Percentiles rank a stretch among this genome's conserved stretches.
Conservation (phyloP, 352 stramenopile species). For the Globisporangium yorkense region DNA sequence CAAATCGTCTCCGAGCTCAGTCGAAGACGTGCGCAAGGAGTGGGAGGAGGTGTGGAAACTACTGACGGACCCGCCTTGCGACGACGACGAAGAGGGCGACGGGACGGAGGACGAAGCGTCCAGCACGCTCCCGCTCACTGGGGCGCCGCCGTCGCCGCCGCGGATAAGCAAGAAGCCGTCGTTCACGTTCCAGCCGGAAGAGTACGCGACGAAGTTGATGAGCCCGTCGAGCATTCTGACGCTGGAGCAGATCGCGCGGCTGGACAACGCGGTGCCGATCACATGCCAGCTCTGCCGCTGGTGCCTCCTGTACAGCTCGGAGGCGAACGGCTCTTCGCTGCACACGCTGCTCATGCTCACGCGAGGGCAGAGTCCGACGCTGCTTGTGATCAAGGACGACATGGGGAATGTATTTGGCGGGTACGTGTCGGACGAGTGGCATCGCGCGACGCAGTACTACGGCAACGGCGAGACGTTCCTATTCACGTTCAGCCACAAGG, state of each 20-base stretch:
- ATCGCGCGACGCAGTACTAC: slow-evolving; percentile 80
- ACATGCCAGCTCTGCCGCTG: slow-evolving; percentile 78
- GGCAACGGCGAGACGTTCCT: slow-evolving; percentile 85
- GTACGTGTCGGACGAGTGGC: slow-evolving; percentile 77
- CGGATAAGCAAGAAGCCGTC: slow-evolving; percentile 44
- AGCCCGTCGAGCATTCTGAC: slow-evolving; percentile 66
- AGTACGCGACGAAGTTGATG: slow-evolving; percentile 74
- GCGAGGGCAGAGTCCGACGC: slow-evolving; percentile 68
- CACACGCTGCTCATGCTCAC: slow-evolving; percentile 61
- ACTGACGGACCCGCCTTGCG: slow-evolving; percentile 13
- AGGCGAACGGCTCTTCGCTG: slow-evolving; percentile 69
- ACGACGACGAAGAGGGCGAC: slow-evolving; percentile 25
- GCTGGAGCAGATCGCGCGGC: slow-evolving; percentile 53
- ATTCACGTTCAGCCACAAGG: slow-evolving; percentile 70
- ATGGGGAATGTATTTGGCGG: slow-evolving; percentile 77
- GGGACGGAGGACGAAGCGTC: slow-evolving; percentile 25
- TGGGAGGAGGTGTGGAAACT: slow-evolving; percentile 50
- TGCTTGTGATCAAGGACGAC: slow-evolving; percentile 79
- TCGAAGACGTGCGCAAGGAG: slow-evolving; percentile 62
- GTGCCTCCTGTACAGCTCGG: slow-evolving; percentile 77
- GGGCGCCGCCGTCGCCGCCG: slow-evolving; percentile 21
- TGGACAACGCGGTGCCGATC: slow-evolving; percentile 71
- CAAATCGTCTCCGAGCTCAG: slow-evolving; percentile 44
- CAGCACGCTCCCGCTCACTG: slow-evolving; percentile 11
- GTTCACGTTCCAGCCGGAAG: slow-evolving; percentile 49